Evolutionary conservation across 140 eudicot genomes (phyloP).

Genomic region (Flaveria floridana): DNA sequence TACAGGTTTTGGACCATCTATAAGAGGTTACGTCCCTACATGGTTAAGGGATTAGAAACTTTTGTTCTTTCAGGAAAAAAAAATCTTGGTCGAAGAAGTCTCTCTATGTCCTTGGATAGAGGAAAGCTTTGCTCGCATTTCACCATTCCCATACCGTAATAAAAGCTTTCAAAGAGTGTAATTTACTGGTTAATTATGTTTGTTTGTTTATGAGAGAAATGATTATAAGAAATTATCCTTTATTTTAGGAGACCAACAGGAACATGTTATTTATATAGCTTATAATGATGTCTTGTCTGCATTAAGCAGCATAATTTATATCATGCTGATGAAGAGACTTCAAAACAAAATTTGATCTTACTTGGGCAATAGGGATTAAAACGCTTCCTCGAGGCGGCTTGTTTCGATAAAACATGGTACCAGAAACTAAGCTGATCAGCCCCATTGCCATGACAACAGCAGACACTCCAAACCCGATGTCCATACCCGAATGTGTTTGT

Average conservation of each 20-base stretch:
- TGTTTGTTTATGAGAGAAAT: neutral
- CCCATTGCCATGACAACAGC: slow-evolving; percentile 96
- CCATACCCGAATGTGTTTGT: slow-evolving; percentile 97
- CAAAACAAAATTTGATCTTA: slow-evolving; percentile 22
- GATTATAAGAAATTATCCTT: neutral
- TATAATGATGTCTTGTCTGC: neutral
- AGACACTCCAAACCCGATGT: slow-evolving; percentile 93
- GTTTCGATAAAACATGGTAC: slow-evolving; percentile 67
- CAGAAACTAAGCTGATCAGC: slow-evolving; percentile 62
- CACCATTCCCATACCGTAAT: too few species aligned
- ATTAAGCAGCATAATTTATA: neutral
- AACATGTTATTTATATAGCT: too few species aligned
- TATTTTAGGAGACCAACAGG: slow-evolving; percentile 4
- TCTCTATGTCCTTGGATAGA: too few species aligned
- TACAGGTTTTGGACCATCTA: slow-evolving; percentile 16
- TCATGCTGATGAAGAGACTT: neutral
- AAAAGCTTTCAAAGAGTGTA: too few species aligned
- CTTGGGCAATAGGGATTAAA: slow-evolving; percentile 78
- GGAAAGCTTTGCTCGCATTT: too few species aligned
- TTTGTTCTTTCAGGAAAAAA: too few species aligned
- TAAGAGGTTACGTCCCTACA: slow-evolving; percentile 10
- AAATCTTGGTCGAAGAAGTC: too few species aligned
- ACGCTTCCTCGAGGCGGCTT: slow-evolving; percentile 86
- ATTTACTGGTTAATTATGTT: neutral
- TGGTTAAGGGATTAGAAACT: slow-evolving; percentile 2